phyloP scores from a whole-genome alignment of 495 filamentous ascomycete genomes.

The Neurospora sp. region DNA sequence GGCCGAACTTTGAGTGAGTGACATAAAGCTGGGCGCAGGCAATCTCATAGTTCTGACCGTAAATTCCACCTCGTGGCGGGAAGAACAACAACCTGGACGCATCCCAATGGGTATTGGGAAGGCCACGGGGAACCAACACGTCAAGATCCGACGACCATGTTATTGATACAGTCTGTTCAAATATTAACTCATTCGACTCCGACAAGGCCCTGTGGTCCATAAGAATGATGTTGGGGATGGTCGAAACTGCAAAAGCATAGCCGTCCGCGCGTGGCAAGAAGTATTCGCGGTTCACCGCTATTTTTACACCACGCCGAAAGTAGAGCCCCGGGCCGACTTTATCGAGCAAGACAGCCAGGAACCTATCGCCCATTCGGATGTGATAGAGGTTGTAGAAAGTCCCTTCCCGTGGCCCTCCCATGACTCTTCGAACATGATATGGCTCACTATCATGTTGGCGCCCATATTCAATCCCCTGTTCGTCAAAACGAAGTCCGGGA shows the following conservation, averaged over 20 bases:
- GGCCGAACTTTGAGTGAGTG: too few relatives aligned
- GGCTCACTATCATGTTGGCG: accelerated
- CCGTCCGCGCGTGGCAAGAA: too few relatives aligned
- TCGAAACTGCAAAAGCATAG: background rate
- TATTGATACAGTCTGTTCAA: background rate
- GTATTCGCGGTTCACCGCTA: background rate
- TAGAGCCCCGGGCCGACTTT: background rate
- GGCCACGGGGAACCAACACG: background rate
- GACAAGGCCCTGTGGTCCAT: background rate
- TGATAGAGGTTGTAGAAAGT: background rate
- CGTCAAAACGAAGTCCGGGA: background rate
- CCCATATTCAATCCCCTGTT: background rate
- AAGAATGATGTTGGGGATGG: background rate
- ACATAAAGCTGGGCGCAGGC: background rate
- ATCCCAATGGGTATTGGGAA: background rate
- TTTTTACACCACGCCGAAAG: background rate
- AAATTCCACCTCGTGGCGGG: accelerated
- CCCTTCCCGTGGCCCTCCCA: too few relatives aligned
- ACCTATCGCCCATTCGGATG: too few relatives aligned
- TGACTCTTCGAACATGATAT: too few relatives aligned
- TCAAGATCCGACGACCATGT: background rate
- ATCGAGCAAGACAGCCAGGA: background rate
- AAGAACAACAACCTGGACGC: background rate
- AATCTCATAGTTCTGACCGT: background rate
- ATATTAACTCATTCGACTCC: accelerated